These are phyloP conservation scores for Stromatinia cepivora DNA, from an alignment of 2,329 filamentous ascomycete species.

Conservation along the genomic window DNA sequence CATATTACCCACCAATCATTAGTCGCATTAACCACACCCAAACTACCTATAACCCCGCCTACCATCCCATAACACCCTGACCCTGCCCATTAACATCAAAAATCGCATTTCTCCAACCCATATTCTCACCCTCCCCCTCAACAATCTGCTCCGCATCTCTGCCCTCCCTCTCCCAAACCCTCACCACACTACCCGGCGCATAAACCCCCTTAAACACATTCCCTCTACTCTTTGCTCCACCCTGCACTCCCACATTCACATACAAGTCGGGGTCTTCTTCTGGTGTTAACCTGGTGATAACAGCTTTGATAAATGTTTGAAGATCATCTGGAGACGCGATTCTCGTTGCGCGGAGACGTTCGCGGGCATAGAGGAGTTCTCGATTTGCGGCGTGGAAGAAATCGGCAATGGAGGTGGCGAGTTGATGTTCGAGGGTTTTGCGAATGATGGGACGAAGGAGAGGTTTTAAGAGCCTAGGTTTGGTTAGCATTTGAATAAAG, in stretches of 20 bases:
- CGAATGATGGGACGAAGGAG: constrained; percentile 78
- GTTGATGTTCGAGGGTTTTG: constrained; percentile 74
- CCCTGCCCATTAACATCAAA: constrained; percentile 14
- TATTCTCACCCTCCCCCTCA: constrained; percentile 60
- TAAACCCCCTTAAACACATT: constrained; percentile 80
- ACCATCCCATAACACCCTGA: constrained; percentile 13
- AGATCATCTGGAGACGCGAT: constrained; percentile 80
- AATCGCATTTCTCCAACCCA: constrained; percentile 61
- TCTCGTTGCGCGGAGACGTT: constrained; percentile 80
- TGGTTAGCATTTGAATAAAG: not conserved
- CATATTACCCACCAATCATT: not conserved
- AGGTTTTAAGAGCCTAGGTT: constrained; percentile 65
- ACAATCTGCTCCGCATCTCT: constrained; percentile 68
- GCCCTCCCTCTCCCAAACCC: constrained; percentile 84
- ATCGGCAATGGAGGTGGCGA: constrained; percentile 70
- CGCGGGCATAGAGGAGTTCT: constrained; percentile 82
- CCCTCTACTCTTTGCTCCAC: constrained; percentile 52
- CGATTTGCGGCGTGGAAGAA: constrained; percentile 74
- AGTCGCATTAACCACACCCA: not conserved
- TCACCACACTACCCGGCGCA: constrained; percentile 84
- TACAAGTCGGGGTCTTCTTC: constrained; percentile 76
- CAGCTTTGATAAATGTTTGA: constrained; percentile 77
- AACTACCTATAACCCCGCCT: not conserved
- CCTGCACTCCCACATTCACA: constrained; percentile 67
- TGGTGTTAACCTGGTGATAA: constrained; percentile 73